Evolutionary conservation across 2,329 filamentous ascomycete species (phyloP).

Genomic region (Cordyceps javanica): DNA sequence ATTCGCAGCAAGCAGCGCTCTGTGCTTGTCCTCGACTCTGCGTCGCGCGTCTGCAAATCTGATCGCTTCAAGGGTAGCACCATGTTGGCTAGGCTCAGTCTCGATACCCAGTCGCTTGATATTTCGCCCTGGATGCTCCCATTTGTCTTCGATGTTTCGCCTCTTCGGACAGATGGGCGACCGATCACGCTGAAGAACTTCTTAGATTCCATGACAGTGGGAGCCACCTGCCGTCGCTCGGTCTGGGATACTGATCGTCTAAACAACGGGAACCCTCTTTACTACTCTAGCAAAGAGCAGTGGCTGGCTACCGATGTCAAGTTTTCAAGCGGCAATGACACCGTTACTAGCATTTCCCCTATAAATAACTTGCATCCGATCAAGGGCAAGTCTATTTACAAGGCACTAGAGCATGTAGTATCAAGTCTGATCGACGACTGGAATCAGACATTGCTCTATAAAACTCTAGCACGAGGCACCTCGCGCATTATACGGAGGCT

Average conservation of each 20-base stretch:
- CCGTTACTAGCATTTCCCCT: background rate
- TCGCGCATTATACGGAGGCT: background rate
- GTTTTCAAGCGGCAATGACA: background rate
- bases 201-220: background rate
- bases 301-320: background rate
- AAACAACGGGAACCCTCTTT: background rate
- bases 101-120: background rate
- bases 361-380: background rate
- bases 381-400: background rate
- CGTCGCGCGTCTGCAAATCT: background rate
- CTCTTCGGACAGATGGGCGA: background rate
- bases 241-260: background rate
- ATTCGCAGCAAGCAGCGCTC: background rate
- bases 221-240: background rate
- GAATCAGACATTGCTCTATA: background rate
- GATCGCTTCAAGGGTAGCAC: background rate
- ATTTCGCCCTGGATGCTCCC: slow-evolving; percentile 1
- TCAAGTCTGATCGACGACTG: background rate
- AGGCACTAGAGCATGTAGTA: background rate
- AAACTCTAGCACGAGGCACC: background rate
- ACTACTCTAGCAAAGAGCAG: background rate
- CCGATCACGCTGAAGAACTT: background rate
- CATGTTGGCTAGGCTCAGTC: background rate
- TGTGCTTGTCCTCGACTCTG: background rate
- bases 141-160: background rate